Evolutionary conservation across 192 early-diverging fungal species (phyloP).

Genomic region (Mortierella antarctica): DNA sequence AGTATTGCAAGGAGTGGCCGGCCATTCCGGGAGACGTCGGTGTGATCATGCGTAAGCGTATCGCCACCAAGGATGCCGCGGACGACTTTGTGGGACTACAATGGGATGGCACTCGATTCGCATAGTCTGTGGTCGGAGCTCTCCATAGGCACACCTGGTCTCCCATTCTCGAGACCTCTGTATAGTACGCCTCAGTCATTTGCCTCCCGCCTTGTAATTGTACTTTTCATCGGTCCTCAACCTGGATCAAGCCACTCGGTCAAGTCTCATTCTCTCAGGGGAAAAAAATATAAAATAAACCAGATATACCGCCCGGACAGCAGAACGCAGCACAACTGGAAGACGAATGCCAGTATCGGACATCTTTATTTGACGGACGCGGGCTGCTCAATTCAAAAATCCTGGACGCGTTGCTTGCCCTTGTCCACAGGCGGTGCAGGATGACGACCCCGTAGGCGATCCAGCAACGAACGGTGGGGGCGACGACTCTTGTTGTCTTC

Average conservation of each 20-base stretch:
- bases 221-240: not conserved
- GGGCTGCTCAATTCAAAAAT: not conserved
- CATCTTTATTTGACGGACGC: not conserved
- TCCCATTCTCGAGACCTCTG: not conserved
- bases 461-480: conserved; percentile 4
- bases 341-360: not conserved
- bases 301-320: too few species aligned
- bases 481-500: conserved; percentile 2
- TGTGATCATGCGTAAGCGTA: conserved; percentile 46
- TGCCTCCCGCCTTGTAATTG: not conserved
- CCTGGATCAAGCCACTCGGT: not conserved
- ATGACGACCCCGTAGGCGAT: conserved; percentile 23
- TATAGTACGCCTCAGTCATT: not conserved
- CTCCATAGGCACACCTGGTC: not conserved
- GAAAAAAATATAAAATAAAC: too few species aligned
- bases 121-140: not conserved
- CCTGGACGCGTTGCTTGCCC: conserved; percentile 19
- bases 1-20: conserved; percentile 54
- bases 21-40: conserved; percentile 44
- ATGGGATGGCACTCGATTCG: conserved; percentile 43
- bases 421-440: conserved; percentile 11
- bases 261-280: too few species aligned
- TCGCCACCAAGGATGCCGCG: conserved; percentile 26
- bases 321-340: too few species aligned
- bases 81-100: conserved; percentile 33